Evolutionary conservation across 345 rosid species (phyloP).

Genomic region (Dovyalis caffra): DNA sequence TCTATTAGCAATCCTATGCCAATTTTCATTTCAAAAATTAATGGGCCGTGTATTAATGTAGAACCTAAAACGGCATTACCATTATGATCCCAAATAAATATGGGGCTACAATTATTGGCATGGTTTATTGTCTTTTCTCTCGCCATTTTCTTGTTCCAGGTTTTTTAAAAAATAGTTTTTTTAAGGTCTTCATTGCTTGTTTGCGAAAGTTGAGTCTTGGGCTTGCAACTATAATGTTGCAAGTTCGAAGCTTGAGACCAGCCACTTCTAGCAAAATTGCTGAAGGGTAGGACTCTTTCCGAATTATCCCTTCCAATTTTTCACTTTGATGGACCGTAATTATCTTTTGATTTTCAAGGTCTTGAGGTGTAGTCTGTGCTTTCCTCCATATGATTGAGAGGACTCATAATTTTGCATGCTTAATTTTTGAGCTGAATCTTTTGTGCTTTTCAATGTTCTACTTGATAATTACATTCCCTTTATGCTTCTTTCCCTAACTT

Average conservation of each 20-base stretch:
- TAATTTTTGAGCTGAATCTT: not conserved
- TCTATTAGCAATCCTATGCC: not conserved
- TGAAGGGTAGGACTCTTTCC: not conserved
- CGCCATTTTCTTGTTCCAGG: not conserved
- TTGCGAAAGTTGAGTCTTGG: not conserved
- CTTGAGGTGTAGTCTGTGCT: not conserved
- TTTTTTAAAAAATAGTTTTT: no score
- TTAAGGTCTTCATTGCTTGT: not conserved
- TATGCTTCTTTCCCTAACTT: not conserved
- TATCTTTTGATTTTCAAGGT: not conserved
- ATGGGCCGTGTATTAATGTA: not conserved
- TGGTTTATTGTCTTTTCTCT: not conserved
- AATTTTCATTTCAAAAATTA: not conserved
- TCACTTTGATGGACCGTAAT: not conserved
- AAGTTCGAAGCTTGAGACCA: not conserved
- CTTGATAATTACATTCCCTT: not conserved
- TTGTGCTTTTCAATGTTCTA: not conserved
- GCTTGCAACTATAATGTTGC: not conserved
- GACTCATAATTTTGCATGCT: not conserved
- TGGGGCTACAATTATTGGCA: not conserved
- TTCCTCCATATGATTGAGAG: not conserved
- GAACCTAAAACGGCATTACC: not conserved
- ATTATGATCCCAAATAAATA: not conserved
- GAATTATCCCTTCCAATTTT: not conserved
- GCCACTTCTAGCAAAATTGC: not conserved